phyloP scores from a whole-genome alignment of 2,329 filamentous ascomycete species.

The Periconia digitata region DNA sequence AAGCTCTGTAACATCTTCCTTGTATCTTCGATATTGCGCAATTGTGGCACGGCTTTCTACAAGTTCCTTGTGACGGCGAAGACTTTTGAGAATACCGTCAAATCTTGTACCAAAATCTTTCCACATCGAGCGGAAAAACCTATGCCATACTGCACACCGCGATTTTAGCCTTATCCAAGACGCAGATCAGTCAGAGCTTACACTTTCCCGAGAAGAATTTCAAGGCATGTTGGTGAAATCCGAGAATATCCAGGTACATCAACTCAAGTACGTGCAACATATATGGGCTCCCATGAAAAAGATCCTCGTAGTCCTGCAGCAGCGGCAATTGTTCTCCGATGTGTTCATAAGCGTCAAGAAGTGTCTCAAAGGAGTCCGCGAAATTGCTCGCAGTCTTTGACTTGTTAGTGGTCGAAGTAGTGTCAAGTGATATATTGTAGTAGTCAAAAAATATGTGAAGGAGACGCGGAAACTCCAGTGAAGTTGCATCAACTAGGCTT shows the following conservation, averaged over 20 bases:
- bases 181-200: constrained; percentile 5
- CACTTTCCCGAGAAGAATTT: constrained; percentile 24
- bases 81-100: constrained; percentile 25
- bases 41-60: constrained; percentile 26
- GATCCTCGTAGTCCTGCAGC: constrained; percentile 31
- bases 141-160: constrained; percentile 21
- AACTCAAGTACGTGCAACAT: constrained; percentile 35
- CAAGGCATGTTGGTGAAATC: constrained; percentile 42
- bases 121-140: constrained; percentile 27
- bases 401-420: neutral
- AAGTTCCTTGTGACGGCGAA: constrained; percentile 27
- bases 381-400: constrained; percentile 31
- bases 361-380: constrained; percentile 37
- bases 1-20: constrained; percentile 16
- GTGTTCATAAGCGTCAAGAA: constrained; percentile 43
- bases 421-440: neutral
- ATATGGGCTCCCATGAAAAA: constrained; percentile 31
- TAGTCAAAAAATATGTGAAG: too few species aligned
- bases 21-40: constrained; percentile 19
- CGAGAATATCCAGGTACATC: constrained; percentile 44
- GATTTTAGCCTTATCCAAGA: neutral
- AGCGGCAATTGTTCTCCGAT: constrained; percentile 45
- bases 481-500: constrained; percentile 1
- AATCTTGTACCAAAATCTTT: constrained; percentile 33
- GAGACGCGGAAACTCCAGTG: too few species aligned